phyloP scores from a whole-genome alignment of 75 land plant species.

The Selaginella tamariscina region DNA sequence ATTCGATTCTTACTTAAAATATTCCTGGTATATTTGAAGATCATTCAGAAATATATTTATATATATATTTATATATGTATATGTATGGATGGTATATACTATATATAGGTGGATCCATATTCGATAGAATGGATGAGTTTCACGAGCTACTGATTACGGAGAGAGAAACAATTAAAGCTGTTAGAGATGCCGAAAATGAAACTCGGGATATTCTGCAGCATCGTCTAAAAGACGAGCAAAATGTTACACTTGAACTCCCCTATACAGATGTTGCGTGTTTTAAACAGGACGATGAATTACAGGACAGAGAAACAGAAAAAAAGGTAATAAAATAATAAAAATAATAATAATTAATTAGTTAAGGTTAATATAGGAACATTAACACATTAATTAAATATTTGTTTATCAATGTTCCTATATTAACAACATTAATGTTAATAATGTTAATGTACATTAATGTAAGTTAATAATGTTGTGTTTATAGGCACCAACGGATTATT shows the following conservation, averaged over 20 bases:
- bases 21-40: too few relatives aligned
- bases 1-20: too few relatives aligned
- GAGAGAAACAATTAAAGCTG: constrained; percentile 20
- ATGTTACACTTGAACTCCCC: constrained; percentile 20
- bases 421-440: too few relatives aligned
- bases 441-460: neutral
- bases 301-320: constrained; percentile 15
- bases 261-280: constrained; percentile 30
- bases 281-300: constrained; percentile 12
- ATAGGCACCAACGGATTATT: constrained; percentile 22
- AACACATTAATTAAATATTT: too few relatives aligned
- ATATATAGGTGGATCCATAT: constrained; percentile 24
- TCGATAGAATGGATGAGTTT: constrained; percentile 27
- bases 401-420: too few relatives aligned
- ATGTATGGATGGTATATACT: neutral
- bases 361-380: too few relatives aligned
- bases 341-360: neutral
- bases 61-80: too few relatives aligned
- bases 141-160: constrained; percentile 20
- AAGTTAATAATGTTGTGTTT: neutral
- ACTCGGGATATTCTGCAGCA: constrained; percentile 22
- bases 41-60: too few relatives aligned
- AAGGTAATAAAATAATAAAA: constrained; percentile 18
- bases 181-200: constrained; percentile 25
- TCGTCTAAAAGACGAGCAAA: constrained; percentile 25